phyloP scores from a whole-genome alignment of 2,329 filamentous ascomycete species.

The Microdochium paspali region DNA sequence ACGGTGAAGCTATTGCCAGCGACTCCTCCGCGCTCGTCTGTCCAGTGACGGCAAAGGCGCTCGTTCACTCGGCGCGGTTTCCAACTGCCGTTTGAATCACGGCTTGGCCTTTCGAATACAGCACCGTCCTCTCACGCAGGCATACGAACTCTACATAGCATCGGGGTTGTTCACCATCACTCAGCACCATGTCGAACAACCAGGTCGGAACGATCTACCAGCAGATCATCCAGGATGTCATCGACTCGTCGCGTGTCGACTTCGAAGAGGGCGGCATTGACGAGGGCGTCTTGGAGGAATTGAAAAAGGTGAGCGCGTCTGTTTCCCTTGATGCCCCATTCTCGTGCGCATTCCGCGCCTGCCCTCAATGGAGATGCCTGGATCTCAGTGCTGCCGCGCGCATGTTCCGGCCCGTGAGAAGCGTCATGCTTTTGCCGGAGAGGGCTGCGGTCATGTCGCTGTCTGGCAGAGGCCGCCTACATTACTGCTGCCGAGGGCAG shows the following conservation, averaged over 20 bases:
- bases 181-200: constrained; percentile 42
- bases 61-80: too few relatives aligned
- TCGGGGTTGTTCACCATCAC: too few relatives aligned
- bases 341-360: background rate
- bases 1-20: too few relatives aligned
- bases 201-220: constrained; percentile 71
- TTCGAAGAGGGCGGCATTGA: constrained; percentile 96
- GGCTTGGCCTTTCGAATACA: too few relatives aligned
- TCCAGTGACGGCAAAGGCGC: too few relatives aligned
- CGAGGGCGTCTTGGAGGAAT: constrained; percentile 73
- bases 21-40: too few relatives aligned
- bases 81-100: too few relatives aligned
- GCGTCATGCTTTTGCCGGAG: too few relatives aligned
- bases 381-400: too few relatives aligned
- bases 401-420: too few relatives aligned
- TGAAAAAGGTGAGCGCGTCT: constrained; percentile 65
- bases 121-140: too few relatives aligned
- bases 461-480: background rate
- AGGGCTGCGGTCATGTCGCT: background rate
- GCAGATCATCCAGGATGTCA: constrained; percentile 72
- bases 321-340: background rate
- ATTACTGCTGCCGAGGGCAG: background rate
- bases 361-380: background rate
- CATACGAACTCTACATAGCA: too few relatives aligned
- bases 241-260: constrained; percentile 84